A percentile compares a stretch with the other conserved stretches of the same genome.
Evolutionary conservation across 2,329 filamentous ascomycete species (phyloP).

Genomic region (Pseudohalonectria lignicola): DNA sequence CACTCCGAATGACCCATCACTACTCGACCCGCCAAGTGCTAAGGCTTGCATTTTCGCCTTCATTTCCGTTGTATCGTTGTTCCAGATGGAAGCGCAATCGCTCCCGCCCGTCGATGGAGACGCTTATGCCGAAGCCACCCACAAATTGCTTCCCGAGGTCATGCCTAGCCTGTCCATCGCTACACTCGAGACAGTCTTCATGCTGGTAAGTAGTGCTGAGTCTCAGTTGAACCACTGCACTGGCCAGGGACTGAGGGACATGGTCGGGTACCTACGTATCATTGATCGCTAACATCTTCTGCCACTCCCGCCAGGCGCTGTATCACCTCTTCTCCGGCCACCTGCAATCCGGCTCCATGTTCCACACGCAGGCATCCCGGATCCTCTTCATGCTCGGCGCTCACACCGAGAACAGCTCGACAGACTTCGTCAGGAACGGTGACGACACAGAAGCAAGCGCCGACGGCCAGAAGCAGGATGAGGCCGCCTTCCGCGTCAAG

Average conservation of each 20-base stretch:
- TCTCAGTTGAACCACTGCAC: too few relatives aligned
- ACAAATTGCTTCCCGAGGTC: slow-evolving; percentile 28
- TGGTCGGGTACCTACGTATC: too few relatives aligned
- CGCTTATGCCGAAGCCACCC: slow-evolving; percentile 25
- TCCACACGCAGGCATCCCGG: slow-evolving; percentile 31
- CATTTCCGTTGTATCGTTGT: slow-evolving; percentile 22
- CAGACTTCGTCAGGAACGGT: background rate
- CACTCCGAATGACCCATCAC: slow-evolving; percentile 2
- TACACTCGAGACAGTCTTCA: slow-evolving; percentile 30
- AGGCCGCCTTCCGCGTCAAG: slow-evolving; percentile 13
- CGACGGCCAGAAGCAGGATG: background rate
- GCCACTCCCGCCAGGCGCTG: slow-evolving; percentile 18
- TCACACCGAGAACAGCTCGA: slow-evolving; percentile 2
- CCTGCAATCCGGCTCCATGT: slow-evolving; percentile 30
- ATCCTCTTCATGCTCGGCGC: slow-evolving; percentile 36
- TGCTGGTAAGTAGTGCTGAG: slow-evolving; percentile 28
- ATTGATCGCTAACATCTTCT: background rate
- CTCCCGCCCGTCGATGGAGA: slow-evolving; percentile 24
- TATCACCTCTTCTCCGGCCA: slow-evolving; percentile 33
- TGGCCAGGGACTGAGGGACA: too few relatives aligned
- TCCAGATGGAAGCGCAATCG: slow-evolving; percentile 5
- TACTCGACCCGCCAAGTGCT: slow-evolving; percentile 19
- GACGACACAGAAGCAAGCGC: background rate
- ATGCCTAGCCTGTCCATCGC: slow-evolving; percentile 30
- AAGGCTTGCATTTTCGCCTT: slow-evolving; percentile 39